Evolutionary conservation across 257 asterid genomes (phyloP), one percentile per base, ranked within the genome.

Genomic region (Nicotiana paniculata): DNA sequence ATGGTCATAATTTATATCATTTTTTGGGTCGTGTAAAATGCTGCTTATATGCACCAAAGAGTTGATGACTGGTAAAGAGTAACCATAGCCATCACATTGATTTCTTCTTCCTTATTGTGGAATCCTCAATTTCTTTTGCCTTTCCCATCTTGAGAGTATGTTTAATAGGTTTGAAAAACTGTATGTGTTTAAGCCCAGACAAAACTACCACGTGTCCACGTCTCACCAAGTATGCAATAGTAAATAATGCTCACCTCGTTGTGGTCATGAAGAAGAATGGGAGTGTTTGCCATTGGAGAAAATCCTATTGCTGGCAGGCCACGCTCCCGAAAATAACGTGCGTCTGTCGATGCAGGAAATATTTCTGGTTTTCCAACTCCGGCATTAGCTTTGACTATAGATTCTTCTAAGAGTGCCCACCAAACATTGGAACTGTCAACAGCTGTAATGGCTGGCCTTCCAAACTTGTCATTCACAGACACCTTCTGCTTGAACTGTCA

Each of bases 261-360:
- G 90, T 96, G 99, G 86, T 94, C 97, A 51, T 96, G 99, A 83
- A 96, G 99, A 70, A 94, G 92, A 89, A 94, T 89, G 77, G 98
- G 97, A 78, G 99, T 96, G 89, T 94, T 96, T 21, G 95, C 92
- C 99, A 96, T 94, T 13, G 99, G 99, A 85, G 99, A 96, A 85
- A 96, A 96, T 84, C 98, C 99, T 83, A 96, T 89, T 35, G 98
- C 98, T 6, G 95, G 97, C 84, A 94, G 83, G 82, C 97, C 98
- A 4, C 13, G 85, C 59, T 86, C 81, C 89, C 98, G 90, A 88
- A 96, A 93, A 86, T 92, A 91, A 66, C 96, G 94, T 81, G 99
- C 93, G 88, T 96, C 99, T 30, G 98, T 96, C 8, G 98, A 88
- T 59, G 97, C 97, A 79, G 98, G 98, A 85, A 96, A 94, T 69